Evolutionary conservation across 2,329 filamentous ascomycete genomes (phyloP).

Genomic region (Calonectria crousiana): DNA sequence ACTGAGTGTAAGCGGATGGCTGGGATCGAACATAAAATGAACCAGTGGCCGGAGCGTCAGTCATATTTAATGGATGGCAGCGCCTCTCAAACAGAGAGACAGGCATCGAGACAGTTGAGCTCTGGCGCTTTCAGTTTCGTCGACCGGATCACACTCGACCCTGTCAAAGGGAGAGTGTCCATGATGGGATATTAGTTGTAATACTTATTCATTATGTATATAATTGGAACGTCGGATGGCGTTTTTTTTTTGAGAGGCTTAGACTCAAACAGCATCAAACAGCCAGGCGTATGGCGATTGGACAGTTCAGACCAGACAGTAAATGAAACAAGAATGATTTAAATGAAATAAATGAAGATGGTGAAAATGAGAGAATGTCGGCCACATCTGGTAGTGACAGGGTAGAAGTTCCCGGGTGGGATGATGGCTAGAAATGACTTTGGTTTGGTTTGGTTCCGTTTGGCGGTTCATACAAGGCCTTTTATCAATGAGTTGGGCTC

Average conservation of each 20-base stretch:
- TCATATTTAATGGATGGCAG: background rate
- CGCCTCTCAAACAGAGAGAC: background rate
- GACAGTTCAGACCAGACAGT: conserved; percentile 39
- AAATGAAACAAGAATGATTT: conserved; percentile 30
- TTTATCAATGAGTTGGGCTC: background rate
- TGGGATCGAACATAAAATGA: background rate
- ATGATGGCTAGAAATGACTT: background rate
- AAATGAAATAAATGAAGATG: background rate
- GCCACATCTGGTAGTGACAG: background rate
- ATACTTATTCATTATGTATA: conserved; percentile 47
- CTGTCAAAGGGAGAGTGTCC: background rate
- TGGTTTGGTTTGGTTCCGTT: background rate
- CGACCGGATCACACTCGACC: background rate
- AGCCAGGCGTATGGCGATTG: conserved; percentile 35
- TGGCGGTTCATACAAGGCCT: background rate
- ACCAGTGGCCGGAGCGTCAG: background rate
- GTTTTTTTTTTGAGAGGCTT: conserved; percentile 31
- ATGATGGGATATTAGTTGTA: conserved; percentile 43
- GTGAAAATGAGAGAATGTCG: background rate
- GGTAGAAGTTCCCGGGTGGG: too few relatives aligned
- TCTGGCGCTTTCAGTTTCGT: conserved; percentile 13
- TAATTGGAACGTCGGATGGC: conserved; percentile 37
- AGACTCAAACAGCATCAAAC: conserved; percentile 36
- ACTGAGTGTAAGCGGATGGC: background rate
- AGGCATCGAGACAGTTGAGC: background rate